phyloP scores from a whole-genome alignment of 305 asterid genomes.

The Plantago lanceolata region DNA sequence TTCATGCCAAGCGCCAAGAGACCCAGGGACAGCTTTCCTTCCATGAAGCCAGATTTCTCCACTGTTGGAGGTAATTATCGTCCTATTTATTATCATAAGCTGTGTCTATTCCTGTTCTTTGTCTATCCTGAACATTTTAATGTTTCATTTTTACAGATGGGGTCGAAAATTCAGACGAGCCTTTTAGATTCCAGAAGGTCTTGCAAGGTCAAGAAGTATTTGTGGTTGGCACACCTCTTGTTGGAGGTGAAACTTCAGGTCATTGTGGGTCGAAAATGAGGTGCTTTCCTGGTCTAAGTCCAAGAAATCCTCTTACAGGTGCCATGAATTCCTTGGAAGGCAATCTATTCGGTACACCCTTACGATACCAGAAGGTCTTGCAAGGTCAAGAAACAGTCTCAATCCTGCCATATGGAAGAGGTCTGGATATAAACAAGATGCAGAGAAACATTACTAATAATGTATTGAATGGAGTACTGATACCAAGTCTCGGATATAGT shows the following conservation, averaged over 20 bases:
- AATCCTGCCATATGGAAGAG: slow-evolving; percentile 38
- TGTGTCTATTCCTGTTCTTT: background rate
- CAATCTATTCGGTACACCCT: slow-evolving; percentile 42
- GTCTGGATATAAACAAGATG: slow-evolving; percentile 21
- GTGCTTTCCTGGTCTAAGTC: slow-evolving; percentile 37
- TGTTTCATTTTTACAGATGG: slow-evolving; percentile 42
- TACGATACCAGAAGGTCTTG: slow-evolving; percentile 82
- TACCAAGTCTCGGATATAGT: background rate
- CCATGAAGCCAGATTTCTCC: slow-evolving; percentile 48
- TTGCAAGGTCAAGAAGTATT: slow-evolving; percentile 99
- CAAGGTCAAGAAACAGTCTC: slow-evolving; percentile 88
- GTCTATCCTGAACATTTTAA: slow-evolving; percentile 1
- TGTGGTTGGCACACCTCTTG: slow-evolving; percentile 40
- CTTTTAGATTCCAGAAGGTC: slow-evolving; percentile 90
- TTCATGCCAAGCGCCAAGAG: slow-evolving; percentile 67
- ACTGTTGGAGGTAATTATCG: slow-evolving; percentile 45
- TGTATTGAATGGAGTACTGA: background rate
- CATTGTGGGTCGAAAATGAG: slow-evolving; percentile 41
- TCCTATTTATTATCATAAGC: background rate
- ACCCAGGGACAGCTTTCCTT: slow-evolving; percentile 56
- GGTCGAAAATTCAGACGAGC: slow-evolving; percentile 60
- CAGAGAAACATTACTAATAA: background rate
- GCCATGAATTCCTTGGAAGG: slow-evolving; percentile 21
- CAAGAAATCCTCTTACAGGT: background rate
- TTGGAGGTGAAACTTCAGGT: slow-evolving; percentile 43